Conservation (phyloP, 2,329 filamentous ascomycete genomes). For the Ophiostoma triangulosporum region DNA sequence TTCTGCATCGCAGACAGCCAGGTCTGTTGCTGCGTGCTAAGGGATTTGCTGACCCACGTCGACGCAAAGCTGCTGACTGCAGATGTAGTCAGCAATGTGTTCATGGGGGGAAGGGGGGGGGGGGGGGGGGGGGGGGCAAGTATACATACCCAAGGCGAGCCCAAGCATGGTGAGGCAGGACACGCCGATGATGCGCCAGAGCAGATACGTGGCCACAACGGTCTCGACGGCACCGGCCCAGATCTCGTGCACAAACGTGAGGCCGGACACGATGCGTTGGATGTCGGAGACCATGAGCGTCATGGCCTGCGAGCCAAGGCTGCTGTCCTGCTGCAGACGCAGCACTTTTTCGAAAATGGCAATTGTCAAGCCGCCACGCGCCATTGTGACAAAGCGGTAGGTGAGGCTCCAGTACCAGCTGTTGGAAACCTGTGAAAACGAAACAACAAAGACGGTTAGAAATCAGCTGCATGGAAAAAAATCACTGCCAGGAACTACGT, state of each 20-base stretch:
- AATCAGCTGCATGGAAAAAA: no score
- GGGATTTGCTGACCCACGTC: constrained; percentile 4
- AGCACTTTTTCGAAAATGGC: constrained; percentile 12
- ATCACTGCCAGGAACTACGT: no score
- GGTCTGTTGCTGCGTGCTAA: constrained; percentile 6
- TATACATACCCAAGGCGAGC: background rate
- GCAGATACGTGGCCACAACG: constrained; percentile 7
- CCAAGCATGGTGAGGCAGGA: constrained; percentile 7
- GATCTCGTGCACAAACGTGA: constrained; percentile 3
- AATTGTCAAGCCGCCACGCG: constrained; percentile 8
- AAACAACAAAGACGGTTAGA: no score
- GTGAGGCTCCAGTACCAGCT: constrained; percentile 12
- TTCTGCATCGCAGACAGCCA: constrained; percentile 38
- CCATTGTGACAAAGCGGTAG: constrained; percentile 10
- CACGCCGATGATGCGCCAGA: constrained; percentile 5
- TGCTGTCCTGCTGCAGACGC: constrained; percentile 8
- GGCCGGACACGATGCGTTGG: constrained; percentile 9
- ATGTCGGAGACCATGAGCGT: constrained; percentile 13
- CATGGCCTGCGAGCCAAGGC: constrained; percentile 9
- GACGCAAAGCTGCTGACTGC: background rate
- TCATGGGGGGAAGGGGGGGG: no score
- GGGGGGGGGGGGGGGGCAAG: no score
- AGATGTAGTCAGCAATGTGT: no score
- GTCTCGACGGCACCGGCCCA: constrained; percentile 6
- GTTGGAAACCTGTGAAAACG: background rate